A percentile compares a stretch with the other conserved stretches of the same genome.
Conservation (phyloP, 176 grass and related monocot species). For the Hyparrhenia diplandra region DNA sequence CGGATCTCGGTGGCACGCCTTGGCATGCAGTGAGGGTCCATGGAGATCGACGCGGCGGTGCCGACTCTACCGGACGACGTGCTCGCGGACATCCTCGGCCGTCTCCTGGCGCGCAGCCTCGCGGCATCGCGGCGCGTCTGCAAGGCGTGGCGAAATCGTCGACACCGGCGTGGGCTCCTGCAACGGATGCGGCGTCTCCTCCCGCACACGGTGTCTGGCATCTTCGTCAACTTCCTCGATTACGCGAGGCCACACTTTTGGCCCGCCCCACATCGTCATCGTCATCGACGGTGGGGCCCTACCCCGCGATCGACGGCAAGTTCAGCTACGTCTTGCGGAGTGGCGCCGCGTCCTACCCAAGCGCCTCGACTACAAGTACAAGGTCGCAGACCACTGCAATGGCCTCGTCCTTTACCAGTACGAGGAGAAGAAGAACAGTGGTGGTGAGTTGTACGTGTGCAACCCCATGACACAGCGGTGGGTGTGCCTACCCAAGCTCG, state of each 20-base stretch:
- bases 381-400: neutral
- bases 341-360: neutral
- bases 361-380: no score
- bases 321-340: no score
- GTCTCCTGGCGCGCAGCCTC: neutral
- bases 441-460: neutral
- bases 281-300: no score
- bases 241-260: neutral
- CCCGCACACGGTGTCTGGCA: neutral
- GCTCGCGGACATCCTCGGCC: neutral
- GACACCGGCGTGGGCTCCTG: neutral
- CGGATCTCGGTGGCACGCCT: no score
- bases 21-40: neutral
- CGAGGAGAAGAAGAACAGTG: no score
- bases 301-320: no score
- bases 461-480: neutral
- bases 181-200: neutral
- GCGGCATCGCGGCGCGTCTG: neutral
- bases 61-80: neutral
- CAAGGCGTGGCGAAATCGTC: neutral
- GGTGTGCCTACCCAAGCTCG: neutral
- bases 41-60: neutral
- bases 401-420: neutral
- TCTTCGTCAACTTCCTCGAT: neutral
- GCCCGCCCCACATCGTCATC: neutral